Evolutionary conservation across 108 stramenopile genomes (phyloP).

Genomic region (Nitzschia inconspicua): DNA sequence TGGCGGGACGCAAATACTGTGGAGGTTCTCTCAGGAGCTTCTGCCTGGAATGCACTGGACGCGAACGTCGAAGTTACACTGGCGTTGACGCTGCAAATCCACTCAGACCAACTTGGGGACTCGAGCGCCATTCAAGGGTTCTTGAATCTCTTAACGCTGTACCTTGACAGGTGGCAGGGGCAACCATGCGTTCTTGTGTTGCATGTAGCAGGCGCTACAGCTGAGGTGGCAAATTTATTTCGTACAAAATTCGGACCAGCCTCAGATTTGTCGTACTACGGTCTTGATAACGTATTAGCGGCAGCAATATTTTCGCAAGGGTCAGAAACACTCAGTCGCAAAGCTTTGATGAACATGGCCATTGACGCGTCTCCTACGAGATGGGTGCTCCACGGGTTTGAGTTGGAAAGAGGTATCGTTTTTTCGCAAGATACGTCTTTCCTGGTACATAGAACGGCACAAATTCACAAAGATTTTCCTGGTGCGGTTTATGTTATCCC

Average conservation of each 20-base stretch:
- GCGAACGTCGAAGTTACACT: constrained; percentile 64
- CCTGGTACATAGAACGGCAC: constrained; percentile 50
- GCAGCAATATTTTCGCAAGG: constrained; percentile 43
- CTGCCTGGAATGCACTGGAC: constrained; percentile 49
- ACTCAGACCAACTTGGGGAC: constrained; percentile 42
- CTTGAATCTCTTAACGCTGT: constrained; percentile 52
- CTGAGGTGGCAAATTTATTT: constrained; percentile 8
- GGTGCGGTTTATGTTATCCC: constrained; percentile 67
- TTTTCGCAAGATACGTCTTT: constrained; percentile 61
- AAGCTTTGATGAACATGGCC: constrained; percentile 86
- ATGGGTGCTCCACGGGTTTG: constrained; percentile 75
- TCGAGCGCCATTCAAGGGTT: constrained; percentile 32
- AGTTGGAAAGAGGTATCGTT: constrained; percentile 74
- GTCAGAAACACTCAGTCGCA: constrained; percentile 51
- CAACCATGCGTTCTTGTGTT: constrained; percentile 74
- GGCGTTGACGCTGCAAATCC: constrained; percentile 71
- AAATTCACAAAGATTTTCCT: constrained; percentile 35
- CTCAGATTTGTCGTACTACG: constrained; percentile 26
- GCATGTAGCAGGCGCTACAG: constrained; percentile 43
- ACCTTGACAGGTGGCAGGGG: constrained; percentile 67
- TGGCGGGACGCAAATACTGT: constrained; percentile 42
- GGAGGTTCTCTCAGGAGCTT: constrained; percentile 38
- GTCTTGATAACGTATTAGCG: constrained; percentile 50
- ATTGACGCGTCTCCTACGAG: constrained; percentile 71
- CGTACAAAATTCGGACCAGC: constrained; percentile 30